Base-by-base conservation (phyloP, 129 eudicot species). In the Glebionis coronaria region DNA sequence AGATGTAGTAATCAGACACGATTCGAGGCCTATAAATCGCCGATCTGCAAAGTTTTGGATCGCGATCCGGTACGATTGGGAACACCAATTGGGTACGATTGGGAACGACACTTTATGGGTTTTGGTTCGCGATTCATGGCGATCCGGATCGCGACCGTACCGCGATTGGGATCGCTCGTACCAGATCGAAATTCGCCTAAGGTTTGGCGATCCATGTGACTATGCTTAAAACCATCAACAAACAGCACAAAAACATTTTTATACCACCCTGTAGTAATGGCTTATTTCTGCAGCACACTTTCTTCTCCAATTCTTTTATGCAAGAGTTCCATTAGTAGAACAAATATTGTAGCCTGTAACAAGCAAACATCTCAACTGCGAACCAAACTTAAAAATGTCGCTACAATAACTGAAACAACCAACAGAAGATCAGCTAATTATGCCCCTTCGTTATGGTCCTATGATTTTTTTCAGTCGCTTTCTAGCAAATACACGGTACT, bases 401-500 rank as follows among this genome's bases (percentile, higher is more conserved):
- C 40, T 47, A 47, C 70, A 5, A n/a, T n/a, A n/a, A 47, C 0
- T 14, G 44, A 27, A 4, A 65, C 44, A 18, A 68, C 55, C 9
- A 54, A 52, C 21, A 53, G 63, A 28, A 53, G 72, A 68, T 52
- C 61, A 51, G 72, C 72, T 11, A 68, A 68, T 55, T 53, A 68
- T 55, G 50, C 13, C 9, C 72, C 72, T 68, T 55, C 72, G 3
- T 29, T 53, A 35, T 68, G 63, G 72, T 51, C 61, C 8, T 29
- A 68, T 9, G 51, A 68, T 7, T 68, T 29, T 55, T 12, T 53
- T 7, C 72, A 68, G 12, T 68, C 72, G 4, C 63, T 68, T 12
- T 12, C 45, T 18, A 68, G 62, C 51, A 35, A 68, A 35, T 68
- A 68, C 72, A 51, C 8, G 3, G 72, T 68, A 53, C 52, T 8